These are phyloP conservation scores for Camellia sinensis DNA, from an alignment of 148 eudicot genomes.

Conservation along the genomic window DNA sequence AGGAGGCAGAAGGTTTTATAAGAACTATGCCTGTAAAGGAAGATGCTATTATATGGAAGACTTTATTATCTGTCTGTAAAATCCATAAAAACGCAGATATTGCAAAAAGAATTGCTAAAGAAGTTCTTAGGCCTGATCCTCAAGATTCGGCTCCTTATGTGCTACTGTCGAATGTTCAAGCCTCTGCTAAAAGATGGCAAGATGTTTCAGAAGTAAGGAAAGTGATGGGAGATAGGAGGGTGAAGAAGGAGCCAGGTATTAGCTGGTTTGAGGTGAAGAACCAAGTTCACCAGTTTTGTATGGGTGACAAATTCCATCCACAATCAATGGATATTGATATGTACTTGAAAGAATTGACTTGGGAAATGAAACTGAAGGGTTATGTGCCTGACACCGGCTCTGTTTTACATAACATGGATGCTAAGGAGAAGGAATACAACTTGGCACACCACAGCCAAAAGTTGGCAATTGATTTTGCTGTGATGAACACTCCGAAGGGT, in stretches of 20 bases:
- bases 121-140: constrained; percentile 55
- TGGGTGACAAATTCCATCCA: constrained; percentile 56
- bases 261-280: constrained; percentile 86
- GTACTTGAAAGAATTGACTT: too few species aligned
- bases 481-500: constrained; percentile 68
- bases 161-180: constrained; percentile 66
- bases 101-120: constrained; percentile 62
- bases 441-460: too few species aligned
- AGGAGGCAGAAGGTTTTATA: constrained; percentile 64
- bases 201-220: constrained; percentile 65
- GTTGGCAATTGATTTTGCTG: constrained; percentile 35
- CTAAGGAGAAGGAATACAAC: too few species aligned
- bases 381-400: too few species aligned
- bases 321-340: too few species aligned
- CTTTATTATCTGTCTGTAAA: constrained; percentile 77
- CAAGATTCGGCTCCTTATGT: constrained; percentile 72
- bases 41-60: constrained; percentile 81
- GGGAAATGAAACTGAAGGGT: too few species aligned
- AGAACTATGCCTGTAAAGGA: constrained; percentile 70
- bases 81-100: constrained; percentile 60
- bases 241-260: constrained; percentile 78
- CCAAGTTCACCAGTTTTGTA: constrained; percentile 59
- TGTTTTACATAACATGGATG: too few species aligned
- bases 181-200: constrained; percentile 65
- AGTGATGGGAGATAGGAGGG: constrained; percentile 58